Evolutionary conservation across 768 basidiomycete species (phyloP), one percentile per base, ranked within the genome.

Genomic region (Trametes villosa): DNA sequence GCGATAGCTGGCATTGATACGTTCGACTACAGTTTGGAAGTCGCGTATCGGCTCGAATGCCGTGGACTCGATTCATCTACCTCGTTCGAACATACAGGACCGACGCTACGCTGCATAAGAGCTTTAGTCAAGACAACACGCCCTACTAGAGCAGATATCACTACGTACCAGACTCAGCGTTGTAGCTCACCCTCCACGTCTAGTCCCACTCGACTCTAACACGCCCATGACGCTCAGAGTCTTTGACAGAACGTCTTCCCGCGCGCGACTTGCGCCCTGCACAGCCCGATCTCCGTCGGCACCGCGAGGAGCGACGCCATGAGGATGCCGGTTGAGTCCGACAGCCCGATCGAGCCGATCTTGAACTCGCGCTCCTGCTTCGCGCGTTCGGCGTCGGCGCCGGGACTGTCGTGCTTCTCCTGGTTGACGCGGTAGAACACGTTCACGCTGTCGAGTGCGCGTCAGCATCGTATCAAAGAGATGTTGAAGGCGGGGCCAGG

Each of bases 331-430:
- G 83, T 79, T 27, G 88, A 89, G 71, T 96, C 94, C 7, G 92
- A 81, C 60, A 95, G 88, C 1, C 94, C 94, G 45, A 96, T 87
- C 3, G 90, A 90, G 7, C 93, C 93, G 54, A 96, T 96, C 79
- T 86, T 87, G 76, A 94, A 95, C 75, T 95, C 94, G 45, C 86
- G 82, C 68, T 91, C 90, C 71, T 94, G 92, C 69, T 83, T 81
- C 27, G 81, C 78, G 38, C 84, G 80, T 68, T 89, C 89, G 38
- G 77, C 68, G 62, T 86, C 82, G 81, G 76, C 51, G 72, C 50
- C 74, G 18, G 76, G 72, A 29, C 76, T 72, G 60, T 83, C 79
- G 7, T 80, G 82, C 4, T 77, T 79, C 65, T 91, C 90, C 64
- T 91, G 90, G 57, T 92, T 94, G 57, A 95, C 80, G 41, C 83